Evolutionary conservation across 768 basidiomycete genomes (phyloP).

Genomic region (Butyriboletus loyo): DNA sequence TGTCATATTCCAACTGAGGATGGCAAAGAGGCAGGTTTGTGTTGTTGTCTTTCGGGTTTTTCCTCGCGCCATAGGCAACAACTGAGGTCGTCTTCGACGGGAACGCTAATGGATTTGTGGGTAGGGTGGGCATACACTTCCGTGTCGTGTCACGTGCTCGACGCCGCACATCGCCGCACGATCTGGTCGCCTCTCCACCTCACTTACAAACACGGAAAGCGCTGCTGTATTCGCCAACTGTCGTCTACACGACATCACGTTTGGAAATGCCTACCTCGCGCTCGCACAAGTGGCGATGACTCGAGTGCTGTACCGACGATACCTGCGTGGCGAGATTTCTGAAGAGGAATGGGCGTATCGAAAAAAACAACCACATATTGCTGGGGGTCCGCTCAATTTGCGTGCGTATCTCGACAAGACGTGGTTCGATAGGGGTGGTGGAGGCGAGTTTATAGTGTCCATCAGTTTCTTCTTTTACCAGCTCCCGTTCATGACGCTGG

Average conservation of each 20-base stretch:
- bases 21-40: slow-evolving; percentile 37
- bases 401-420: slow-evolving; percentile 45
- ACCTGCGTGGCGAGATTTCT: slow-evolving; percentile 45
- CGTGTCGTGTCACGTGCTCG: slow-evolving; percentile 36
- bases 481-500: slow-evolving; percentile 45
- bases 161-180: slow-evolving; percentile 38
- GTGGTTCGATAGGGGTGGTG: slow-evolving; percentile 48
- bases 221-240: slow-evolving; percentile 36
- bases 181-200: slow-evolving; percentile 23
- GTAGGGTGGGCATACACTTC: slow-evolving; percentile 57
- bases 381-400: slow-evolving; percentile 48
- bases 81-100: too few species aligned
- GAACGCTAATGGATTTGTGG: slow-evolving; percentile 12
- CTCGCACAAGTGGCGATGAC: slow-evolving; percentile 52
- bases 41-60: neutral
- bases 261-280: slow-evolving; percentile 48
- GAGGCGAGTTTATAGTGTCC: slow-evolving; percentile 39
- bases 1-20: slow-evolving; percentile 35
- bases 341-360: slow-evolving; percentile 52
- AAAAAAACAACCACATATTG: slow-evolving; percentile 46
- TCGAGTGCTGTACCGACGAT: slow-evolving; percentile 47
- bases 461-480: slow-evolving; percentile 43
- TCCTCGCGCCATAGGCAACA: neutral
- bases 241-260: slow-evolving; percentile 42
- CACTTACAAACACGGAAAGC: slow-evolving; percentile 33